Evolutionary conservation across 345 rosid genomes (phyloP).

Genomic region (Populus euphratica): DNA sequence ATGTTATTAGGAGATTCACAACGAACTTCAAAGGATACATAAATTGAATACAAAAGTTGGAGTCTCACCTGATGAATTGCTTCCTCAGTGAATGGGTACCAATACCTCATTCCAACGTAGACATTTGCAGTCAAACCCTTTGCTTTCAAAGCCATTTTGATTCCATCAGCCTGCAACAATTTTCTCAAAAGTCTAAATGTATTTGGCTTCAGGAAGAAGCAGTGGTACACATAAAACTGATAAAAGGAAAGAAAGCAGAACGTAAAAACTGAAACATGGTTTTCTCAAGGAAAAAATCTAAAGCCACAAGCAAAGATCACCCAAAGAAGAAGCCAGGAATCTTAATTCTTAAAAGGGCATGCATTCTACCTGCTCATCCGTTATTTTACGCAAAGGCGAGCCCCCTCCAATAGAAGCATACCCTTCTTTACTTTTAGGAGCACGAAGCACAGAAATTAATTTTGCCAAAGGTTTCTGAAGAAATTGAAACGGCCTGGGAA

Average conservation of each 20-base stretch:
- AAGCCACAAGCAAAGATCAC: neutral
- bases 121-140: constrained; percentile 60
- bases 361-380: constrained; percentile 63
- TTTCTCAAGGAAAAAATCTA: neutral
- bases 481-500: constrained; percentile 80
- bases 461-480: constrained; percentile 75
- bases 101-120: constrained; percentile 87
- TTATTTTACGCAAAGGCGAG: constrained; percentile 80
- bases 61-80: constrained; percentile 70
- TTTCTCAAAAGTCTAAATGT: neutral
- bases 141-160: constrained; percentile 53
- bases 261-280: neutral
- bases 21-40: neutral
- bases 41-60: neutral
- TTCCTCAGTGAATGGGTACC: constrained; percentile 93
- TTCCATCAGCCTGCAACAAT: constrained; percentile 61
- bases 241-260: neutral
- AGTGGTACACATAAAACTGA: neutral
- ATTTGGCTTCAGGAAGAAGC: neutral
- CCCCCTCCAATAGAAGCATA: constrained; percentile 99
- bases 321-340: neutral
- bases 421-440: constrained; percentile 91
- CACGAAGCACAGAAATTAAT: constrained; percentile 73
- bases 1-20: neutral
- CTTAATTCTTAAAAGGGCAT: neutral